Conservation (phyloP, 306 rosid species). For the Vachellia pachyceras region DNA sequence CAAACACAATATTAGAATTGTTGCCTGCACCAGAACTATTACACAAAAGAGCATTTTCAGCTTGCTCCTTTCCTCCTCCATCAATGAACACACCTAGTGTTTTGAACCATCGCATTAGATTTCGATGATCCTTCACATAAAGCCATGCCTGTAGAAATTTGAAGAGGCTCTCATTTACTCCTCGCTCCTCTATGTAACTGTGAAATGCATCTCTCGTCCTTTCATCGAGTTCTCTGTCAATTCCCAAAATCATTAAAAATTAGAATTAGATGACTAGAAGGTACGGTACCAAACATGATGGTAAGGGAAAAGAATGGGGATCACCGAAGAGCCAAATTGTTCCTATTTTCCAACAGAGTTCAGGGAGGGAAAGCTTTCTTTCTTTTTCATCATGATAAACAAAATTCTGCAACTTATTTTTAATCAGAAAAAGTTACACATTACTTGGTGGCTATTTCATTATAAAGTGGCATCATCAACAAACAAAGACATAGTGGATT, state of each 20-base stretch:
- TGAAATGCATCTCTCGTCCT: constrained; percentile 80
- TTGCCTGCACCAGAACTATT: background rate
- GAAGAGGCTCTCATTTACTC: constrained; percentile 77
- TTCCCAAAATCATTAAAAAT: constrained; percentile 12
- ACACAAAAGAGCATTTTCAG: constrained; percentile 36
- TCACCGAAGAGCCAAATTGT: background rate
- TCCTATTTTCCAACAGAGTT: constrained; percentile 9
- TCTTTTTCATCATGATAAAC: background rate
- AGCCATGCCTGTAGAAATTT: constrained; percentile 96
- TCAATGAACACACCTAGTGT: constrained; percentile 66
- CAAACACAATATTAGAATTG: background rate
- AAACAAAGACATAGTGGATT: background rate
- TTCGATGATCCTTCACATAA: constrained; percentile 89
- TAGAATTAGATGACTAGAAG: background rate
- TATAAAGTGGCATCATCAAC: background rate
- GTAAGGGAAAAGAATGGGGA: background rate
- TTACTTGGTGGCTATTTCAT: constrained; percentile 5
- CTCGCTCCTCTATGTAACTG: constrained; percentile 86
- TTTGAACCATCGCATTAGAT: constrained; percentile 87
- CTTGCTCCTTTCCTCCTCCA: constrained; percentile 59
- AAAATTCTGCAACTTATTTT: background rate
- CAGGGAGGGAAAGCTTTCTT: background rate
- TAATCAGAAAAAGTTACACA: background rate
- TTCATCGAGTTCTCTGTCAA: constrained; percentile 82
- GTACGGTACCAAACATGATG: background rate